Percentiles rank a stretch among this genome's conserved stretches.
Conservation (phyloP, 2,329 filamentous ascomycete species). For the Neofusicoccum laricinum region DNA sequence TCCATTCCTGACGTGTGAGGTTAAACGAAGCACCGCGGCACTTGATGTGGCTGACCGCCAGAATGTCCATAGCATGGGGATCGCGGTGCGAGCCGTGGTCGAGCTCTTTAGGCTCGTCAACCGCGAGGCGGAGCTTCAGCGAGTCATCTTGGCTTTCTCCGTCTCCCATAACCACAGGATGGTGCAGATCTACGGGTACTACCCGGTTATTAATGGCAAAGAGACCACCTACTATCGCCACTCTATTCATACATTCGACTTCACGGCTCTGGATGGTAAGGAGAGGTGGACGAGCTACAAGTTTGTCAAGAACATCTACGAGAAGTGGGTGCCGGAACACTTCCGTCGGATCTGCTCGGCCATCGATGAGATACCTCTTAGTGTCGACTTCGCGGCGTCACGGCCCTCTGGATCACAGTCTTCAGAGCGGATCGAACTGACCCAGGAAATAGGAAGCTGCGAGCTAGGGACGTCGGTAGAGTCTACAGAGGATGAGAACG, state of each 20-base stretch:
- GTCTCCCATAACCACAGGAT: slow-evolving; percentile 14
- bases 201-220: slow-evolving; percentile 3
- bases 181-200: slow-evolving; percentile 17
- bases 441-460: background rate
- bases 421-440: background rate
- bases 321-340: slow-evolving; percentile 18
- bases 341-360: slow-evolving; percentile 17
- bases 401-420: slow-evolving; percentile 2
- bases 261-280: slow-evolving; percentile 4
- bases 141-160: slow-evolving; percentile 2
- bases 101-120: background rate
- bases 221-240: slow-evolving; percentile 14
- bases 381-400: slow-evolving; percentile 1
- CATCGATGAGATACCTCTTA: slow-evolving; percentile 17
- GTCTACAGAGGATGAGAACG: background rate
- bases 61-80: slow-evolving; percentile 20
- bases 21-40: slow-evolving; percentile 20
- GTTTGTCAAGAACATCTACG: slow-evolving; percentile 20
- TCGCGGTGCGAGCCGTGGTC: background rate
- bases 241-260: slow-evolving; percentile 8
- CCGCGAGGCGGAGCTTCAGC: background rate
- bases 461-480: background rate
- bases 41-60: slow-evolving; percentile 24
- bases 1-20: slow-evolving; percentile 23
- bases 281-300: slow-evolving; percentile 19